These are phyloP conservation scores for Agaricus subrufescens DNA, from an alignment of 768 basidiomycete species.

Conservation along the genomic window DNA sequence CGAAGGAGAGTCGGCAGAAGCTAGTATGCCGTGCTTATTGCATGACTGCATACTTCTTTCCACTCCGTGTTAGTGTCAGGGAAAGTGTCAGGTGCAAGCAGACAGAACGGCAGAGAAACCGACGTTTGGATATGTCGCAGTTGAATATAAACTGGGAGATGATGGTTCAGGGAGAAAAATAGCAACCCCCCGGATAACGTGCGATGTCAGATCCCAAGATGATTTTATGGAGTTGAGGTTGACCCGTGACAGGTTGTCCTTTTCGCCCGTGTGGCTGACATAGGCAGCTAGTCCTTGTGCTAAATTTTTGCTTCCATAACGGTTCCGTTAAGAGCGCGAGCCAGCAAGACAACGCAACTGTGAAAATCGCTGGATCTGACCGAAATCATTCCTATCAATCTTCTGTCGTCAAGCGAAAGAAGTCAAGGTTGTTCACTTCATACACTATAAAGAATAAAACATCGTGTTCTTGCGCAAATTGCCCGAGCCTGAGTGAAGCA, in stretches of 20 bases:
- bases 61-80: constrained; percentile 2
- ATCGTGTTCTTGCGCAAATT: neutral
- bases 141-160: neutral
- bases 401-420: neutral
- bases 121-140: neutral
- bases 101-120: neutral
- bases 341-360: neutral
- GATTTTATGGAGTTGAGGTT: constrained; percentile 9
- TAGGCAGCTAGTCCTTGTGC: constrained; percentile 8
- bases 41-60: neutral
- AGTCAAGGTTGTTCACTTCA: neutral
- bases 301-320: neutral
- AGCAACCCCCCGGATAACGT: neutral
- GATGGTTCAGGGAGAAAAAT: neutral
- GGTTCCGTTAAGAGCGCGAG: constrained; percentile 4
- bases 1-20: neutral
- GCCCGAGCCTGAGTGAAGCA: neutral
- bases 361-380: neutral
- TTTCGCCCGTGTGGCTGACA: constrained; percentile 1
- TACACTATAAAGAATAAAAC: too few species aligned
- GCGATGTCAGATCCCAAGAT: neutral
- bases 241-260: constrained; percentile 3
- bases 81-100: neutral
- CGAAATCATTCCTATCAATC: constrained; percentile 6
- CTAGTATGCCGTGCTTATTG: neutral